phyloP scores from a whole-genome alignment of 1,139 yeast genomes.

The Lodderomyces metapsilosis region DNA sequence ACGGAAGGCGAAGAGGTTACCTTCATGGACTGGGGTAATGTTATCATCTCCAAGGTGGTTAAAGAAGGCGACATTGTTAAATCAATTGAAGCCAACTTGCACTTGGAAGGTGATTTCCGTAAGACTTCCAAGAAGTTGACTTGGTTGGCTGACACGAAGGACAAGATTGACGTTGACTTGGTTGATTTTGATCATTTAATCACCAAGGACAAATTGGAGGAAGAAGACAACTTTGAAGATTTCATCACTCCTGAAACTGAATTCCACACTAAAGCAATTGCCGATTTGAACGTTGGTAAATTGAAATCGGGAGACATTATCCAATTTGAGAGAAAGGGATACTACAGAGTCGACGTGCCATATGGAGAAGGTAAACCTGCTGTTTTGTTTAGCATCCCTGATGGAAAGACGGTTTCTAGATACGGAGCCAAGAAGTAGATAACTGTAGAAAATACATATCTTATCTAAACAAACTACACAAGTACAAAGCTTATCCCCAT shows the following conservation, averaged over 20 bases:
- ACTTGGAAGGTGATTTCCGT: constrained; percentile 96
- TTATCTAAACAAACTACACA: too few species aligned
- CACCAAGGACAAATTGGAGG: constrained; percentile 94
- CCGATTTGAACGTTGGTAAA: constrained; percentile 73
- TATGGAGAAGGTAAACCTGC: constrained; percentile 60
- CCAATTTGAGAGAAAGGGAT: constrained; percentile 97
- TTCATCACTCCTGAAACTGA: constrained; percentile 87
- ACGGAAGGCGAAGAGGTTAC: constrained; percentile 84
- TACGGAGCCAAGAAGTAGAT: constrained; percentile 63
- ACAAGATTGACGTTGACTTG: constrained; percentile 68
- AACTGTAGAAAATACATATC: too few species aligned
- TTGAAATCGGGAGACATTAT: constrained; percentile 85
- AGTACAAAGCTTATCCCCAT: constrained; percentile 27
- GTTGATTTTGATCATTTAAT: constrained; percentile 94
- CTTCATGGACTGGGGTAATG: constrained; percentile 99
- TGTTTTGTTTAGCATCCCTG: constrained; percentile 92
- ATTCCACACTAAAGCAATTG: constrained; percentile 75
- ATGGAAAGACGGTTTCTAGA: constrained; percentile 85
- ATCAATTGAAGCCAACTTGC: constrained; percentile 73
- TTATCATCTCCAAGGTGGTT: constrained; percentile 69
- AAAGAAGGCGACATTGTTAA: constrained; percentile 59
- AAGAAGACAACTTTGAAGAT: constrained; percentile 91
- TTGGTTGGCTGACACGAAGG: constrained; percentile 87
- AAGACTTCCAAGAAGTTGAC: constrained; percentile 94
- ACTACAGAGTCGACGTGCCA: constrained; percentile 76